Evolutionary conservation across 345 rosid species (phyloP).

Genomic region (Moricandia moricandioides): DNA sequence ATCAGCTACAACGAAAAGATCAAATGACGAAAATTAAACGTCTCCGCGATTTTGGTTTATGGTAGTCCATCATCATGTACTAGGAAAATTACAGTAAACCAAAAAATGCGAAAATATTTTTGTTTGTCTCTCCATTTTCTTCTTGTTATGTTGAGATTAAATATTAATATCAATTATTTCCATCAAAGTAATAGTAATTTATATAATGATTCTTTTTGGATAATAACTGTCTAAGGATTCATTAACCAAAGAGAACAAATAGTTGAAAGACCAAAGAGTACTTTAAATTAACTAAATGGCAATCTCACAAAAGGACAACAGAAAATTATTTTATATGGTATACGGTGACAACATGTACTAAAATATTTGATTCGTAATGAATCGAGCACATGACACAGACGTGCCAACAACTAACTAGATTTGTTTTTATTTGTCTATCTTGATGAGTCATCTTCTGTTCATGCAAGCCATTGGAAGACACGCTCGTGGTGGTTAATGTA

Average conservation of each 20-base stretch:
- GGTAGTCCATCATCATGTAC: constrained; percentile 78
- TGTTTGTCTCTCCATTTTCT: neutral
- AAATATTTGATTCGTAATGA: neutral
- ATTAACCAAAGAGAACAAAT: neutral
- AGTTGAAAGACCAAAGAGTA: neutral
- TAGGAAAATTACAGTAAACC: constrained; percentile 48
- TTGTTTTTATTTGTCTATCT: neutral
- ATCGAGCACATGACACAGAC: neutral
- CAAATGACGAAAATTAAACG: no score
- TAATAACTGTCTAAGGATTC: neutral
- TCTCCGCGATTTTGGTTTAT: constrained; percentile 68
- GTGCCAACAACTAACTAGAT: neutral
- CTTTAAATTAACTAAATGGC: neutral
- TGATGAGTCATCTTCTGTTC: neutral
- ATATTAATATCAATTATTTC: neutral
- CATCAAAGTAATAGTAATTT: neutral
- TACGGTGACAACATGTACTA: neutral
- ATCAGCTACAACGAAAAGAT: constrained; percentile 79
- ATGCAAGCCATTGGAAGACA: neutral
- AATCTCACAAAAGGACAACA: neutral
- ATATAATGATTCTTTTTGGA: neutral
- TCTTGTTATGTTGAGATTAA: neutral
- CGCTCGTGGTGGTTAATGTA: neutral
- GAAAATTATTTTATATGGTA: neutral
- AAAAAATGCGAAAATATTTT: neutral